These are phyloP conservation scores for Trypanosoma melophagium DNA, from an alignment of 208 protist genomes.

Conservation along the genomic window DNA sequence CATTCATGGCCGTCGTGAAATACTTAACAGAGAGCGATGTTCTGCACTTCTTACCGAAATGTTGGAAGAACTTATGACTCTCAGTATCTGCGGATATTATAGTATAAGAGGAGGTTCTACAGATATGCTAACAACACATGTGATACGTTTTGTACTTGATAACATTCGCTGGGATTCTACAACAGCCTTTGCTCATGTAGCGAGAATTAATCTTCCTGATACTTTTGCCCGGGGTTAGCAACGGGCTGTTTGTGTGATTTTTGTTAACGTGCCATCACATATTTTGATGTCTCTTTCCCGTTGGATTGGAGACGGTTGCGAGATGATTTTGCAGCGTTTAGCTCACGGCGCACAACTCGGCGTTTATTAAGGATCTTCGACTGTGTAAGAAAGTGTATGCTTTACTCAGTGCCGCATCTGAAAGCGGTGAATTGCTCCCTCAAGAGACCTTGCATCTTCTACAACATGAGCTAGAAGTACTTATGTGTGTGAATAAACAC, in stretches of 20 bases:
- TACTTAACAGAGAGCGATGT: not conserved
- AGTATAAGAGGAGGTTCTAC: not conserved
- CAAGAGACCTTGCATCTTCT: not conserved
- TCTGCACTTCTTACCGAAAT: not conserved
- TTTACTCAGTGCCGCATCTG: not conserved
- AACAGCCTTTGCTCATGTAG: constrained; percentile 5
- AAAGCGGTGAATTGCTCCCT: not conserved
- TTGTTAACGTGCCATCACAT: not conserved
- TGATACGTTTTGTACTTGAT: constrained; percentile 12
- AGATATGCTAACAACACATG: not conserved
- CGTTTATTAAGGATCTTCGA: not conserved
- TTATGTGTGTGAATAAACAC: not conserved
- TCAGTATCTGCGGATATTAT: constrained; percentile 13
- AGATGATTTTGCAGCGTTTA: constrained; percentile 3
- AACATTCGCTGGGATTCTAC: not conserved
- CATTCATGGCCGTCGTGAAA: not conserved
- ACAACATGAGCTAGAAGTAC: constrained; percentile 1
- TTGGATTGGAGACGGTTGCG: constrained; percentile 14
- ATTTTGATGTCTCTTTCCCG: constrained; percentile 1
- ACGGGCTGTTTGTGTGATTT: constrained; percentile 2
- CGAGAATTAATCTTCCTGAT: constrained; percentile 12
- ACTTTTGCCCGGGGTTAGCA: constrained; percentile 15
- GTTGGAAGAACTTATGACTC: constrained; percentile 13
- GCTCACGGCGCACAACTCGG: constrained; percentile 1
- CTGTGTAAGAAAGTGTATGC: not conserved